These are phyloP conservation scores for Cladosporium sp. DNA, from an alignment of 2,329 filamentous ascomycete genomes.

Conservation along the genomic window DNA sequence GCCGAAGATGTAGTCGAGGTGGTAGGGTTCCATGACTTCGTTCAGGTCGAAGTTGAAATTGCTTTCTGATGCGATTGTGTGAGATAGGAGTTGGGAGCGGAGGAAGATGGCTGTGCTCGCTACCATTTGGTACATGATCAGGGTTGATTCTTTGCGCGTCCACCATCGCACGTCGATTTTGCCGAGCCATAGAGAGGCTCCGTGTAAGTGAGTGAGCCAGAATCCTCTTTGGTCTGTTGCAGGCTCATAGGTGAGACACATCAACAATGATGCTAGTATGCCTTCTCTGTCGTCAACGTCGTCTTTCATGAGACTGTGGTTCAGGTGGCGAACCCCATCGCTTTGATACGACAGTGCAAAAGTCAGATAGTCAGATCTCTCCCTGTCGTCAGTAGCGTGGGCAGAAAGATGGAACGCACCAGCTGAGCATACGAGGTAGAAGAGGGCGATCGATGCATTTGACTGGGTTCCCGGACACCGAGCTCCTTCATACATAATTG, in stretches of 20 bases:
- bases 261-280: neutral
- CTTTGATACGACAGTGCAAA: neutral
- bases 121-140: neutral
- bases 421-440: neutral
- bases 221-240: neutral
- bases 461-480: neutral
- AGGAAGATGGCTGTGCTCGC: neutral
- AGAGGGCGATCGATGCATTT: neutral
- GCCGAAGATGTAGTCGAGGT: neutral
- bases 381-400: neutral
- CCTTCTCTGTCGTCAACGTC: neutral
- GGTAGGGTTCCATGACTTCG: neutral
- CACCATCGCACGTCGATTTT: neutral
- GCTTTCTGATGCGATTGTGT: neutral
- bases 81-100: neutral
- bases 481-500: neutral
- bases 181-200: neutral
- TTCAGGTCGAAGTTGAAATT: neutral
- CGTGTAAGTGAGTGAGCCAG: neutral
- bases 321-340: neutral
- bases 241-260: neutral
- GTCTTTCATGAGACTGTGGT: neutral
- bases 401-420: neutral
- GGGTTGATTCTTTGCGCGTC: neutral
- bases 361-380: neutral